phyloP scores from a whole-genome alignment of 139 green algal genomes.

The Pycnococcus provasolii region DNA sequence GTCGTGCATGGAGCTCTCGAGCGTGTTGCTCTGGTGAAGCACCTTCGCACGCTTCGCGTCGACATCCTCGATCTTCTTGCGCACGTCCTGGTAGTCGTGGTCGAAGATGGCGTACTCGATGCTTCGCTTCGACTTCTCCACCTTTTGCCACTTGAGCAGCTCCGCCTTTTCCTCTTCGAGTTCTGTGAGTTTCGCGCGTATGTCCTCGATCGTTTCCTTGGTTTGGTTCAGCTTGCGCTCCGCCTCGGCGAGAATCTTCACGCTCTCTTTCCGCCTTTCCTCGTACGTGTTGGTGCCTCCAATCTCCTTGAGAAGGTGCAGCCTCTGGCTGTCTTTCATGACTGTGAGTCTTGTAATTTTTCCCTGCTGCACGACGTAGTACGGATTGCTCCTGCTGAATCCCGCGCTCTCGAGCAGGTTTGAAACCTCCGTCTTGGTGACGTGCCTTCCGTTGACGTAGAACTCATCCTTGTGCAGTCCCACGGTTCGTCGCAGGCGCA shows the following conservation, averaged over 20 bases:
- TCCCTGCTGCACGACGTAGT: constrained; percentile 98
- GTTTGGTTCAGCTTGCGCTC: constrained; percentile 60
- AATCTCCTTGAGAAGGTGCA: constrained; percentile 98
- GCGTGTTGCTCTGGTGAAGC: constrained; percentile 6
- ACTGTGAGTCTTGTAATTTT: constrained; percentile 61
- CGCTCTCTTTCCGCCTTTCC: constrained; percentile 66
- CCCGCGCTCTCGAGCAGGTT: constrained; percentile 93
- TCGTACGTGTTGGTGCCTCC: constrained; percentile 88
- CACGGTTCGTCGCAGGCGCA: constrained; percentile 81
- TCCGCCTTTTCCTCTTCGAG: constrained; percentile 60
- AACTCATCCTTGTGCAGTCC: constrained; percentile 93
- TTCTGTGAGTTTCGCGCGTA: constrained; percentile 41
- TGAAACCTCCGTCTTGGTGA: constrained; percentile 86
- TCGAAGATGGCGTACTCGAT: constrained; percentile 90
- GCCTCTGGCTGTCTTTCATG: constrained; percentile 80
- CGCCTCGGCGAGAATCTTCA: constrained; percentile 80
- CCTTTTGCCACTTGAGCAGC: constrained; percentile 69
- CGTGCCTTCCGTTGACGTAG: constrained; percentile 82
- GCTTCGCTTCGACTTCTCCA: constrained; percentile 62
- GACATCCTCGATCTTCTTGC: constrained; percentile 53
- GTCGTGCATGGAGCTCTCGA: constrained; percentile 19
- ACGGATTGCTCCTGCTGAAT: constrained; percentile 92
- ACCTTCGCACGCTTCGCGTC: constrained; percentile 26
- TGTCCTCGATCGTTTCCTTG: constrained; percentile 54
- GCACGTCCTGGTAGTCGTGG: constrained; percentile 54